Conservation (phyloP, 805 yeast species). For the Yarrowia osloensis region DNA sequence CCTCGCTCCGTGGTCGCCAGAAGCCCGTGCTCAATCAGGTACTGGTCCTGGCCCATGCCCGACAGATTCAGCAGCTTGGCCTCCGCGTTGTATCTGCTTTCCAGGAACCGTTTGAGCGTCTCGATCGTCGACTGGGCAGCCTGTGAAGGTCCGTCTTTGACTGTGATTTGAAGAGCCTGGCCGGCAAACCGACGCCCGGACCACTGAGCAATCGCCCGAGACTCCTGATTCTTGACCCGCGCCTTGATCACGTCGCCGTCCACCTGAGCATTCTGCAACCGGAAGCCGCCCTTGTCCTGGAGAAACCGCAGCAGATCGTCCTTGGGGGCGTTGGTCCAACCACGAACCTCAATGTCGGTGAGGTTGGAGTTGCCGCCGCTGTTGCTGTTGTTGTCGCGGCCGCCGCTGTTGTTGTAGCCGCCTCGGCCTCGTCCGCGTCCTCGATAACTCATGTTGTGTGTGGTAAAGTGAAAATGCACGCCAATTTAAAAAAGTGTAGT, state of each 20-base stretch:
- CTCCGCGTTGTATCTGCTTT: constrained; percentile 65
- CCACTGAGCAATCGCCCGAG: constrained; percentile 59
- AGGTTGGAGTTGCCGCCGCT: constrained; percentile 36
- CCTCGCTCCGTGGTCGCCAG: constrained; percentile 62
- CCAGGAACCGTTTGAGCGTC: constrained; percentile 61
- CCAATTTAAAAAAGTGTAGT: constrained; percentile 3
- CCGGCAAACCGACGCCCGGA: constrained; percentile 85
- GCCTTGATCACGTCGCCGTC: constrained; percentile 64
- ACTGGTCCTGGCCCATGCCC: constrained; percentile 63
- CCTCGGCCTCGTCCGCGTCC: constrained; percentile 32
- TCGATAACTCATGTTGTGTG: constrained; percentile 31
- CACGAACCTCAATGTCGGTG: constrained; percentile 60
- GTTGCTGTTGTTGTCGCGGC: constrained; percentile 36
- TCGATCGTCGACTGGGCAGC: constrained; percentile 53
- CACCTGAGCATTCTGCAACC: constrained; percentile 54
- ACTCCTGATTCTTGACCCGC: constrained; percentile 58
- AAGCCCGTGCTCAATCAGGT: constrained; percentile 60
- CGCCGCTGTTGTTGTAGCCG: constrained; percentile 36
- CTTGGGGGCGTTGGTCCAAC: constrained; percentile 80
- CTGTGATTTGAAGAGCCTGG: constrained; percentile 56
- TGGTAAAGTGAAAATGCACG: background rate
- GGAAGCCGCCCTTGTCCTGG: constrained; percentile 63
- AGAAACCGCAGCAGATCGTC: constrained; percentile 70
- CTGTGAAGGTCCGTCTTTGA: constrained; percentile 35
- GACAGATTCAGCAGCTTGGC: constrained; percentile 69